phyloP scores from a whole-genome alignment of 768 basidiomycete species.

The Kwoniella botswanensis region DNA sequence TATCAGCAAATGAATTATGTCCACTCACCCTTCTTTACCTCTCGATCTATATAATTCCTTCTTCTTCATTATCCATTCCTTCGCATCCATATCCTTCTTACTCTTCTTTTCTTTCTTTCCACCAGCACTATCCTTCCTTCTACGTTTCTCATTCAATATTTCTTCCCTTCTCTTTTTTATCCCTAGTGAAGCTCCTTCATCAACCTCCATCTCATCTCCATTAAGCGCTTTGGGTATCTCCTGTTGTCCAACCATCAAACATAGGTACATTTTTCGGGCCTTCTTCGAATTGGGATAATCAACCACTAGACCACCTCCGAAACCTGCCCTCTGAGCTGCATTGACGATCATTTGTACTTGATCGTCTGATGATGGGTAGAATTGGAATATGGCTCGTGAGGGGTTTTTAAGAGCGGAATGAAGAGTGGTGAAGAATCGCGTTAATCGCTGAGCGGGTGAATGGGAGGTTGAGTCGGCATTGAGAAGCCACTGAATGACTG shows the following conservation, averaged over 20 bases:
- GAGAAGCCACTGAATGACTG: constrained; percentile 97
- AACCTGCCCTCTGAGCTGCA: constrained; percentile 90
- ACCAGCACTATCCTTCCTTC: constrained; percentile 68
- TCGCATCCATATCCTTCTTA: constrained; percentile 61
- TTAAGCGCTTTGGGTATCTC: constrained; percentile 79
- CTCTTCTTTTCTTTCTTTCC: constrained; percentile 75
- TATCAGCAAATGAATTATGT: constrained; percentile 13
- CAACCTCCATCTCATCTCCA: constrained; percentile 60
- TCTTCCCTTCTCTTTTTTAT: constrained; percentile 50
- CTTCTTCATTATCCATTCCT: constrained; percentile 94
- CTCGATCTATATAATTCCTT: constrained; percentile 68
- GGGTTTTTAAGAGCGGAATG: constrained; percentile 63
- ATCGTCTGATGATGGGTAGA: constrained; percentile 96
- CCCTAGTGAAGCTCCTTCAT: constrained; percentile 55
- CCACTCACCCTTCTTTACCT: constrained; percentile 63
- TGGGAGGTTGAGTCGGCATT: constrained; percentile 87
- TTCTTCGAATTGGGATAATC: constrained; percentile 98
- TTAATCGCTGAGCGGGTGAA: constrained; percentile 61
- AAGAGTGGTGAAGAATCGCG: constrained; percentile 82
- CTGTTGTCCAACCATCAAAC: constrained; percentile 85
- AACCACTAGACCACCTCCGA: constrained; percentile 93
- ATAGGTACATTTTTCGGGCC: constrained; percentile 91
- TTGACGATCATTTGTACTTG: constrained; percentile 94
- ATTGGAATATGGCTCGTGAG: constrained; percentile 89
- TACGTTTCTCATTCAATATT: constrained; percentile 69